phyloP scores from a whole-genome alignment of 305 asterid species.

The Fraxinus sp. region DNA sequence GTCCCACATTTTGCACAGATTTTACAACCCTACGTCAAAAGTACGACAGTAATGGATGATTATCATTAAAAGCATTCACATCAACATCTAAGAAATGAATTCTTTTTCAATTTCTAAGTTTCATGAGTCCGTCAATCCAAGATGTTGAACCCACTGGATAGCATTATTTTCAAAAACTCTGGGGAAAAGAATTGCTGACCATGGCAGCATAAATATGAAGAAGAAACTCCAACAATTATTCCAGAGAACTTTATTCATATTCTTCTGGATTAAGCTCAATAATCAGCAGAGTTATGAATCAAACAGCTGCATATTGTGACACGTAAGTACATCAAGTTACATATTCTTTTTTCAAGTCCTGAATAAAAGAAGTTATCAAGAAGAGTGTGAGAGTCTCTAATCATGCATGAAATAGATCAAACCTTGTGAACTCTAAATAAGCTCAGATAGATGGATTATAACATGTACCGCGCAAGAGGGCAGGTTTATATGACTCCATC shows the following conservation, averaged over 20 bases:
- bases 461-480: constrained; percentile 1
- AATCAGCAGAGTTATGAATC: constrained; percentile 12
- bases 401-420: constrained; percentile 6
- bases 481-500: not conserved
- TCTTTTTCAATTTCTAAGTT: constrained; percentile 18
- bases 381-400: constrained; percentile 10
- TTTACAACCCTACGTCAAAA: constrained; percentile 61
- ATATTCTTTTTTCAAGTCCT: constrained; percentile 18
- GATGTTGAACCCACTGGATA: constrained; percentile 14
- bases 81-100: not conserved
- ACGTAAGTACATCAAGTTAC: constrained; percentile 5
- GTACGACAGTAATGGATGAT: constrained; percentile 19
- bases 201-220: constrained; percentile 11
- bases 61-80: constrained; percentile 10
- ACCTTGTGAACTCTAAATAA: not conserved
- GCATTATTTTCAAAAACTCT: not conserved
- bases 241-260: constrained; percentile 7
- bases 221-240: constrained; percentile 2
- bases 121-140: constrained; percentile 19
- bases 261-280: constrained; percentile 20
- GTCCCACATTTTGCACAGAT: constrained; percentile 59
- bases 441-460: not conserved
- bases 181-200: not conserved
- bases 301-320: constrained; percentile 9
- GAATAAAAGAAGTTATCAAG: constrained; percentile 6